Percentiles rank a stretch among this genome's conserved stretches.
Evolutionary conservation across 495 filamentous ascomycete genomes (phyloP).

Genomic region (Coniosporium apollinis): DNA sequence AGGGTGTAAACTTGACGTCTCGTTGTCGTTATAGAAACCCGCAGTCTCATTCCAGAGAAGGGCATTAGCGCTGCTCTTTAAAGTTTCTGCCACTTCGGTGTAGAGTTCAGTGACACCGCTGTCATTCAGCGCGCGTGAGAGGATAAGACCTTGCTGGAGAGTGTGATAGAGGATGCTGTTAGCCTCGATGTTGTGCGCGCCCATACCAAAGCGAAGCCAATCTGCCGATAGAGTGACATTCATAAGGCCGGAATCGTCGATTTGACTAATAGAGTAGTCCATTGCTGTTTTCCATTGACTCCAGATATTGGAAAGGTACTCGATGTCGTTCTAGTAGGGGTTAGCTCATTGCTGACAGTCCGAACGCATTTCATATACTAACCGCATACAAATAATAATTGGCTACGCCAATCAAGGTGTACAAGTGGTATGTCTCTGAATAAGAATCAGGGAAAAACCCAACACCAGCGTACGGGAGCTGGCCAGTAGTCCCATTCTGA

Average conservation of each 20-base stretch:
- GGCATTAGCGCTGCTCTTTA: conserved; percentile 5
- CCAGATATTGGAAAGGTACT: conserved; percentile 8
- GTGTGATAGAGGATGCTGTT: conserved; percentile 14
- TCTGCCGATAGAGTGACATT: conserved; percentile 11
- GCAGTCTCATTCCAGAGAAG: conserved; percentile 4
- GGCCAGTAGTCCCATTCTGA: conserved; percentile 6
- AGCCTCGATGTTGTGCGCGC: conserved; percentile 10
- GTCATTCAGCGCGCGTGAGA: conserved; percentile 9
- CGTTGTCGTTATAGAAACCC: conserved; percentile 8
- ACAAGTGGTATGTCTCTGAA: conserved; percentile 12
- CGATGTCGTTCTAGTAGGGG: conserved; percentile 10
- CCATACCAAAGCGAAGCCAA: conserved; percentile 7
- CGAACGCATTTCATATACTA: no score
- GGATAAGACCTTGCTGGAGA: conserved; percentile 5
- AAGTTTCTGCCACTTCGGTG: conserved; percentile 4
- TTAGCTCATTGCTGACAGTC: no score
- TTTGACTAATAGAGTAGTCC: conserved; percentile 5
- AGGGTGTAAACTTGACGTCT: conserved; percentile 9
- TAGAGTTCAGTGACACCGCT: neutral
- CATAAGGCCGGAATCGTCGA: conserved; percentile 9
- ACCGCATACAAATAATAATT: conserved; percentile 10
- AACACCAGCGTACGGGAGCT: conserved; percentile 6
- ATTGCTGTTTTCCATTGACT: conserved; percentile 2
- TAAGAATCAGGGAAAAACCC: neutral
- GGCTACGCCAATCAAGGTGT: conserved; percentile 11